phyloP scores from a whole-genome alignment of 164 flowering plant species.

The Kingdonia uniflora region DNA sequence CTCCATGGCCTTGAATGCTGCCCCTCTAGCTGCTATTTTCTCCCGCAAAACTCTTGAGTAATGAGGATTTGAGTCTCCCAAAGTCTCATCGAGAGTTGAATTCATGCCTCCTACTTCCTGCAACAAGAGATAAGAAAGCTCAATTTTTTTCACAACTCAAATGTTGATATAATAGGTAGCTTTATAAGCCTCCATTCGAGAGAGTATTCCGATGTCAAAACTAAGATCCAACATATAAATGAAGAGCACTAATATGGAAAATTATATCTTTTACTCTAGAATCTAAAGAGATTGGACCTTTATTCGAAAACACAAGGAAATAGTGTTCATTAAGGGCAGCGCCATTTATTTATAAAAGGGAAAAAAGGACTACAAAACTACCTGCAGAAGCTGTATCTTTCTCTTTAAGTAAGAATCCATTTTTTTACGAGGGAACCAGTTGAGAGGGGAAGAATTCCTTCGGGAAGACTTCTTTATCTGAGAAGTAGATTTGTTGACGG shows the following conservation, averaged over 20 bases:
- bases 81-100: constrained; percentile 75
- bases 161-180: neutral
- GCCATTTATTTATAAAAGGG: neutral
- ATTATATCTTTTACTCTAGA: too few species aligned
- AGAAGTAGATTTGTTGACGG: constrained; percentile 50
- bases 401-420: constrained; percentile 74
- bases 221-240: neutral
- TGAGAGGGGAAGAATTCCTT: constrained; percentile 55
- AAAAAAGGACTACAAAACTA: constrained; percentile 9
- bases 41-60: constrained; percentile 71
- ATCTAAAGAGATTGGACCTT: too few species aligned
- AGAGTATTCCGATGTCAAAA: neutral
- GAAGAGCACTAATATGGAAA: neutral
- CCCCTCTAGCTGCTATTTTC: constrained; percentile 82
- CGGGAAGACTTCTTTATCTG: constrained; percentile 73
- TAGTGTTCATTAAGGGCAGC: too few species aligned
- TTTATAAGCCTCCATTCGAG: neutral
- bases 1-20: constrained; percentile 75
- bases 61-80: constrained; percentile 85
- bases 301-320: too few species aligned
- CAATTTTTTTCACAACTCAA: too few species aligned
- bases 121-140: constrained; percentile 4
- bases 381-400: constrained; percentile 81
- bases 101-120: constrained; percentile 94
- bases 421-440: constrained; percentile 89